Evolutionary conservation across 1,139 yeast species (phyloP).

Genomic region (Casaregolazyma suthepensis): DNA sequence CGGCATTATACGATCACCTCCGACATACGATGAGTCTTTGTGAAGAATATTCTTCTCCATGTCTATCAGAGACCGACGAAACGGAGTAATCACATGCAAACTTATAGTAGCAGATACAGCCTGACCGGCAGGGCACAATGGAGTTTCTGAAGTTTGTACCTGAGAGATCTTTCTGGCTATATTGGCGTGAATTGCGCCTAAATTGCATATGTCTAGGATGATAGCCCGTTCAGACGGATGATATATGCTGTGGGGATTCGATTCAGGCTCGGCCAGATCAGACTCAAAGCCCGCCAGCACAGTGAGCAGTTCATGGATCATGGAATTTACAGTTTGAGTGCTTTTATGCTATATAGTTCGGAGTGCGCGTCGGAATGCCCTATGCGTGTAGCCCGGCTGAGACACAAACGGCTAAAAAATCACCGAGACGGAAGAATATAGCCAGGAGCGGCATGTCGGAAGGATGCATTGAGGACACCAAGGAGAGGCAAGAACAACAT

Average conservation of each 20-base stretch:
- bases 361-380: no score
- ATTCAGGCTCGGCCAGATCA: conserved; percentile 15
- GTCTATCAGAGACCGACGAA: conserved; percentile 15
- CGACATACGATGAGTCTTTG: conserved; percentile 22
- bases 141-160: not conserved
- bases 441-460: not conserved
- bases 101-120: conserved; percentile 19
- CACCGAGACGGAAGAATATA: not conserved
- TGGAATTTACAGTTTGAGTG: conserved; percentile 2
- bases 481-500: not conserved
- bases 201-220: not conserved
- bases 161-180: not conserved
- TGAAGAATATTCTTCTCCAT: conserved; percentile 19
- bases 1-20: conserved; percentile 22
- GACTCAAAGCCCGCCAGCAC: conserved; percentile 25
- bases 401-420: not conserved
- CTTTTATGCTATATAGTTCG: not conserved
- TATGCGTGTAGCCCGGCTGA: not conserved
- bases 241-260: conserved; percentile 1
- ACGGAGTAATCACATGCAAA: conserved; percentile 14
- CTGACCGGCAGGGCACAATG: conserved; percentile 17
- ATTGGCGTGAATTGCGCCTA: not conserved
- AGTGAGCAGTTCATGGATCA: conserved; percentile 23
- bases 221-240: conserved; percentile 15
- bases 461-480: not conserved